Percentiles rank a stretch among this genome's conserved stretches.
These are phyloP conservation scores for Omphalea diandra DNA, from an alignment of 441 rosid species.

Conservation along the genomic window DNA sequence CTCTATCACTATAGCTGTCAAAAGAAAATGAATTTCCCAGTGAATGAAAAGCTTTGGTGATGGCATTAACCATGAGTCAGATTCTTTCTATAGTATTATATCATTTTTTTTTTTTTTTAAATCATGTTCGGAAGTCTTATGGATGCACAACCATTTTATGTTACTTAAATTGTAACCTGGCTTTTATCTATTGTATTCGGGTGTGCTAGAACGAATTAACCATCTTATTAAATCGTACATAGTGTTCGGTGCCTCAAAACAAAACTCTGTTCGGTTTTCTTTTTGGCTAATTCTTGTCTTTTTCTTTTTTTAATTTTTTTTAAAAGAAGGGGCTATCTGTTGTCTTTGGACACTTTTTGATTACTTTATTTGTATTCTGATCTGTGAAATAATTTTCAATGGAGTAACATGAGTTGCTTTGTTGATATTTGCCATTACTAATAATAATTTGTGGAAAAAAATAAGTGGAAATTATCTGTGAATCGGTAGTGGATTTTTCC, in stretches of 20 bases:
- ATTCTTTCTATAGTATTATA: slow-evolving; percentile 15
- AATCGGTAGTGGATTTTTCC: no score
- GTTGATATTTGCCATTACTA: no score
- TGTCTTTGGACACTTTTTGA: no score
- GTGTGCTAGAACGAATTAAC: not conserved
- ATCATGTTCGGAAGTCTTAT: not conserved
- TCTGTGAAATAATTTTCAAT: no score
- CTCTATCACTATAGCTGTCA: slow-evolving; percentile 26
- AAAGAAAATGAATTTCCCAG: slow-evolving; percentile 25
- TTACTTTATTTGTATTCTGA: no score
- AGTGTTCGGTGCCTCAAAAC: no score
- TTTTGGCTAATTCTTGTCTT: no score
- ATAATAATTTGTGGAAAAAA: no score
- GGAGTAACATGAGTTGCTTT: no score
- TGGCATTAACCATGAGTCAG: slow-evolving; percentile 18
- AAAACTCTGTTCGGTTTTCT: no score
- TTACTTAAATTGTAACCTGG: not conserved
- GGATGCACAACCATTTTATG: not conserved
- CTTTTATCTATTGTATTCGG: not conserved
- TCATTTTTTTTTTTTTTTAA: not conserved
- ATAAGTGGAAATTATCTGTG: no score
- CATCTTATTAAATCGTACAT: not conserved
- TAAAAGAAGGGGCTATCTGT: no score
- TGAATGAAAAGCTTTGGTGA: slow-evolving; percentile 33
- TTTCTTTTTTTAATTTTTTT: not conserved